Conservation (phyloP, 768 basidiomycete species). For the Mycena indigotica region DNA sequence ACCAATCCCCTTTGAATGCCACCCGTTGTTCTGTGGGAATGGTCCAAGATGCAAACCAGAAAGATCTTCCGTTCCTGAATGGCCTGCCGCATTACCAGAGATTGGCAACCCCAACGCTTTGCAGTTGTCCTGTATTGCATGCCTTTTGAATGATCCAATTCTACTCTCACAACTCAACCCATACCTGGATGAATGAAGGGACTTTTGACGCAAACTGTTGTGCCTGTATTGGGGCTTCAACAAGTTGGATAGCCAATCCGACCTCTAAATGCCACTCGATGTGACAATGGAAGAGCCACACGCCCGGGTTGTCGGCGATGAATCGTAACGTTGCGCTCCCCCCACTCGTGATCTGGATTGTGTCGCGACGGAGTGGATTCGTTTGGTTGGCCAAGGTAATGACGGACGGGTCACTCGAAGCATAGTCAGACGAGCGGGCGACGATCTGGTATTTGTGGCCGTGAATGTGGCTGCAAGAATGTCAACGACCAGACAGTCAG, state of each 20-base stretch:
- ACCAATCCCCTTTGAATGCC: conserved; percentile 71
- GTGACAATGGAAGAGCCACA: conserved; percentile 85
- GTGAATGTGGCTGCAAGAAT: conserved; percentile 75
- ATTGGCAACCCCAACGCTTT: conserved; percentile 53
- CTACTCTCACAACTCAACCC: neutral
- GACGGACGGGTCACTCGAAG: conserved; percentile 68
- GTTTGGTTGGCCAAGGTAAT: conserved; percentile 76
- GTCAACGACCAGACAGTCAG: neutral
- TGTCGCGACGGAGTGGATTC: conserved; percentile 94
- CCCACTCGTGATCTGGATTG: conserved; percentile 71
- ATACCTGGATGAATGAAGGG: conserved; percentile 56
- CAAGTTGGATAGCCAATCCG: conserved; percentile 83
- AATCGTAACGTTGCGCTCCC: conserved; percentile 74
- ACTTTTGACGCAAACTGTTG: conserved; percentile 55
- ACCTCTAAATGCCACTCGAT: conserved; percentile 85
- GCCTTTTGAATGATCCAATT: neutral
- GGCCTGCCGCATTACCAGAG: conserved; percentile 89
- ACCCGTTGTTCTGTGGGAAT: conserved; percentile 70
- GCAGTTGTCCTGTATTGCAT: conserved; percentile 86
- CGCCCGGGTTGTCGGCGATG: conserved; percentile 90
- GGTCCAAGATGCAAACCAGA: conserved; percentile 67
- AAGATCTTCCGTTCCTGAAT: conserved; percentile 68
- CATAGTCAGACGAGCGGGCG: conserved; percentile 67
- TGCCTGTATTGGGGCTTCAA: conserved; percentile 76
- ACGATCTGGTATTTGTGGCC: conserved; percentile 88